A percentile compares a stretch with the other conserved stretches of the same genome.
These are phyloP conservation scores for Suillus placidus DNA, from an alignment of 768 basidiomycete genomes.

Conservation along the genomic window DNA sequence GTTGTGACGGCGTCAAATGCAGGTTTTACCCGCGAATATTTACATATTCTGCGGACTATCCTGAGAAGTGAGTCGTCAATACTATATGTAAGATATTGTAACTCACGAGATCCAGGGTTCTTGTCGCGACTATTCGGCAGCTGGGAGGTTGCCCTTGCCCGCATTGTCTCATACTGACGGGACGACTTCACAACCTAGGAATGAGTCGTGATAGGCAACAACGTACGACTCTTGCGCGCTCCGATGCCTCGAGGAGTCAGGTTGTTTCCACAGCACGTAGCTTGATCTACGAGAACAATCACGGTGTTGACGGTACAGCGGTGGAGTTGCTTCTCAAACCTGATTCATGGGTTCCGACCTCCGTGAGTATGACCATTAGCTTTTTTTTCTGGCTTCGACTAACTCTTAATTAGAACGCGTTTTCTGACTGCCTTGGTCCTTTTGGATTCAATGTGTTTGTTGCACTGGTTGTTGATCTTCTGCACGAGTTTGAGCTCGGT, in stretches of 20 bases:
- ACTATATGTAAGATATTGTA: constrained; percentile 1
- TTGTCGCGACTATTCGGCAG: constrained; percentile 41
- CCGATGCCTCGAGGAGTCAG: background rate
- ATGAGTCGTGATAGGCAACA: constrained; percentile 22
- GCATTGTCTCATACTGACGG: constrained; percentile 35
- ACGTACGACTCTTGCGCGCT: background rate
- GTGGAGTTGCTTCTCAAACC: background rate
- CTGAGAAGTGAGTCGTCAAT: constrained; percentile 31
- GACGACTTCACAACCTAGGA: constrained; percentile 35
- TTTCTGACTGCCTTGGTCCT: too few relatives aligned
- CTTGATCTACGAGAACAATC: constrained; percentile 6
- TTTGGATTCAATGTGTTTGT: too few relatives aligned
- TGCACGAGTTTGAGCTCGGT: too few relatives aligned
- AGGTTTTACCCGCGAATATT: constrained; percentile 28
- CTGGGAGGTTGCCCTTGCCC: constrained; percentile 45
- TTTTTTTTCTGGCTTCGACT: too few relatives aligned
- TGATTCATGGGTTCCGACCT: background rate
- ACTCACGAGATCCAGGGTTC: constrained; percentile 25
- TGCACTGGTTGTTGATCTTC: too few relatives aligned
- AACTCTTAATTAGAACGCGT: too few relatives aligned
- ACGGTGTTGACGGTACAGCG: constrained; percentile 5
- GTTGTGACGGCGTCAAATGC: constrained; percentile 14
- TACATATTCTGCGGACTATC: constrained; percentile 36
- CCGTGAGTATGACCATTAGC: constrained; percentile 5
- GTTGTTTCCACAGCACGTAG: background rate